A percentile compares a stretch with the other conserved stretches of the same genome.
phyloP scores from a whole-genome alignment of 139 green algal genomes.

The Haematococcus lacustris region DNA sequence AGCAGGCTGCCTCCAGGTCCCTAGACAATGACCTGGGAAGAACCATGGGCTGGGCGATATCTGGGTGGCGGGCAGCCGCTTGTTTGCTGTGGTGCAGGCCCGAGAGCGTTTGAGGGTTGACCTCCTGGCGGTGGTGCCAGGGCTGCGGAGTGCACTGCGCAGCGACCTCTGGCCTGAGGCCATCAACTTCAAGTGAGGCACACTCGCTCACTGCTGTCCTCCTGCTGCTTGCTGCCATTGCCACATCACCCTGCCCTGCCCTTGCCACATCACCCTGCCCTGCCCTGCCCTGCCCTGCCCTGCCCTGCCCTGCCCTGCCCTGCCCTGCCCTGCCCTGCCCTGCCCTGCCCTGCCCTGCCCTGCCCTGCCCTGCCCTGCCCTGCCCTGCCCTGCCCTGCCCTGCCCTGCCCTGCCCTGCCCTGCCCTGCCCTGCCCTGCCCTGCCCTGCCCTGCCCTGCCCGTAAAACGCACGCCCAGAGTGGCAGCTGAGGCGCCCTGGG shows the following conservation, averaged over 20 bases:
- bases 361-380: neutral
- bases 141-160: slow-evolving; percentile 44
- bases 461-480: no score
- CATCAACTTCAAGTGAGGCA: slow-evolving; percentile 55
- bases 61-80: no score
- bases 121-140: slow-evolving; percentile 36
- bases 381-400: no score
- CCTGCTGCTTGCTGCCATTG: neutral
- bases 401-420: no score
- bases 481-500: no score
- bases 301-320: neutral
- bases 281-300: neutral
- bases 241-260: neutral
- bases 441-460: no score
- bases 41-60: no score
- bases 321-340: neutral
- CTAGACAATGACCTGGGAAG: no score
- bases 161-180: slow-evolving; percentile 48
- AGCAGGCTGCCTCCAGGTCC: no score
- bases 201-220: neutral
- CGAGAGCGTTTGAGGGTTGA: slow-evolving; percentile 42
- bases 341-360: neutral
- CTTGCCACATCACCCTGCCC: neutral
- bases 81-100: slow-evolving; percentile 4
- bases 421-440: no score